Conservation (phyloP, 2,329 filamentous ascomycete genomes). For the Podosphaera leucotricha region DNA sequence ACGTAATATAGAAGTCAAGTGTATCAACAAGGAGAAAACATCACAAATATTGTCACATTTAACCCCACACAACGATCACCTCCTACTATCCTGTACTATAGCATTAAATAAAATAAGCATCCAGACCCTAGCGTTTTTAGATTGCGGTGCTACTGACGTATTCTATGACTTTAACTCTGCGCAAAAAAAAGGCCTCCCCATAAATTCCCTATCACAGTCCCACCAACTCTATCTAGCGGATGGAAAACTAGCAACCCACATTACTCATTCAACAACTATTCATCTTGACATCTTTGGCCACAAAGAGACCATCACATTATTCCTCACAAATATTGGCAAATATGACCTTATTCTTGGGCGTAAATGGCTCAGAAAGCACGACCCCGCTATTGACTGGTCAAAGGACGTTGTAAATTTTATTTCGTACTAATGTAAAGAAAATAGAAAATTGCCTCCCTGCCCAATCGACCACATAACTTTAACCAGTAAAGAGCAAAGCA, state of each 20-base stretch:
- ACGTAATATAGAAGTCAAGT: slow-evolving; percentile 1
- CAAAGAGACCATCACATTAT: neutral
- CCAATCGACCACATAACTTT: neutral
- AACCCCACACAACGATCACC: neutral
- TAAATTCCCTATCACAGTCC: neutral
- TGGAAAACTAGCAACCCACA: neutral
- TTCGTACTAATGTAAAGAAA: neutral
- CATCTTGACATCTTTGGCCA: neutral
- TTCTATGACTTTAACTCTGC: slow-evolving; percentile 1
- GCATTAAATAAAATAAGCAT: neutral
- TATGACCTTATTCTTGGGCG: neutral
- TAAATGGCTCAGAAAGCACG: neutral
- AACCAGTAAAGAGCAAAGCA: neutral
- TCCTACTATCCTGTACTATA: slow-evolving; percentile 1
- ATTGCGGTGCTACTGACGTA: slow-evolving; percentile 1
- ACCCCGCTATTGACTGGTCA: neutral
- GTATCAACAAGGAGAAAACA: neutral
- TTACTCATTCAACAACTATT: neutral
- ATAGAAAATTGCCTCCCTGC: neutral
- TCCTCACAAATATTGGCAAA: neutral
- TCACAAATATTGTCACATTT: slow-evolving; percentile 1
- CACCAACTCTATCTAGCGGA: neutral
- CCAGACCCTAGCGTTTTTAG: neutral
- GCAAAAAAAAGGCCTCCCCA: neutral
- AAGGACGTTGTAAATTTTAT: neutral